Base-by-base conservation (phyloP, 495 filamentous ascomycete species). In the Xylona heveae region DNA sequence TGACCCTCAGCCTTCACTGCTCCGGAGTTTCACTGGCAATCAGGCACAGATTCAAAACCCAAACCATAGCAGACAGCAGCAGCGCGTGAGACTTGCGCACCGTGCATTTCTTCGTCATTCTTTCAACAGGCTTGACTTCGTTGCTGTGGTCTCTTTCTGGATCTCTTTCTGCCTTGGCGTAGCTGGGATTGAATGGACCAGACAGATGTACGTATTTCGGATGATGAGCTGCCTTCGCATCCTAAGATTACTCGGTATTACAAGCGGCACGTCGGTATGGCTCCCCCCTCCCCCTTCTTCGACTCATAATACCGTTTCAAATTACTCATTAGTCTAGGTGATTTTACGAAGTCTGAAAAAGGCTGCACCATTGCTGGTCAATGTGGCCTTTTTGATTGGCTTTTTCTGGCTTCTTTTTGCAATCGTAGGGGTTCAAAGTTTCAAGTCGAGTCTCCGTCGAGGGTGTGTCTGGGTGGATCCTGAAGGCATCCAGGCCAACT, bases 381-480 rank as follows among this genome's bases (percentile, higher is more conserved):
- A 93, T 39, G 90, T 99, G 21, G 83, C 79, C 4, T 91, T 99
- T 45, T 59, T 99, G 10, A 90, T 99, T 47, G 72, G 81, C 17
- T 99, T 99, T 55, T 99, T 99, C 49, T 99, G 88, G 88, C 73
- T 99, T 26, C 58, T 99, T 5, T 99, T 99, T 54, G 90, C 85
- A 19, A 91, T 99, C 40, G 67, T 95, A 26, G 88, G 90, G 1
- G 74, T 95, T 10, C 88, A 99, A 52, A 88, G 77, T 52, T 99
- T 99, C 65, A 99, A 99, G 51, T 78, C 82, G 5, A 95, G 88
- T 46, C 57, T 94, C 19, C 66, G 72, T 42, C 74, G 88, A 20
- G 78, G 68, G 35, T 99, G 88, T 47, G 72, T 84, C 13, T 99
- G 84, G 85, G 50, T 71, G 33, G 73, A 78, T 36, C 70, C 56